Conservation (phyloP, 225 moss, liverwort and hornwort species). For the Physcomitrium patens region DNA sequence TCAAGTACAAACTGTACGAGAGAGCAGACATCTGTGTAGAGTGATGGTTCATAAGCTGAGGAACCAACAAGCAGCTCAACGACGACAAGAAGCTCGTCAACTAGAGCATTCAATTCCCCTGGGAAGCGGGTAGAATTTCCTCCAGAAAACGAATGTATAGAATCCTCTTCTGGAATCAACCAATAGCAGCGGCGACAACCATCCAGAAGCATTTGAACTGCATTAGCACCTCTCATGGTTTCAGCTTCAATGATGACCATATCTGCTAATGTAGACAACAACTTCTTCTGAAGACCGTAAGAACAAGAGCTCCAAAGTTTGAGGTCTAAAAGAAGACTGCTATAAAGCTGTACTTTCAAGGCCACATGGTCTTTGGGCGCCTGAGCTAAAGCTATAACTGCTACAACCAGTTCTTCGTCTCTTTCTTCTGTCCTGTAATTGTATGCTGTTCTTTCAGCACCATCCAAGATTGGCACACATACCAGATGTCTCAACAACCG, state of each 20-base stretch:
- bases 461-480: slow-evolving; percentile 71
- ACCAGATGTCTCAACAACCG: slow-evolving; percentile 84
- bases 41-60: slow-evolving; percentile 80
- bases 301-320: slow-evolving; percentile 98
- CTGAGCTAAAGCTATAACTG: slow-evolving; percentile 96
- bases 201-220: slow-evolving; percentile 95
- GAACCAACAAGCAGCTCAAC: slow-evolving; percentile 92
- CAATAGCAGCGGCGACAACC: slow-evolving; percentile 99
- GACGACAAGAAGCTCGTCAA: slow-evolving; percentile 97
- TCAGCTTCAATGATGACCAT: slow-evolving; percentile 94
- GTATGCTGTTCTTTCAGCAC: slow-evolving; percentile 52
- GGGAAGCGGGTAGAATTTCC: slow-evolving; percentile 78
- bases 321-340: slow-evolving; percentile 89
- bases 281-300: slow-evolving; percentile 96
- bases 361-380: slow-evolving; percentile 83
- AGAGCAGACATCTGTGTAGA: slow-evolving; percentile 91
- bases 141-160: slow-evolving; percentile 81
- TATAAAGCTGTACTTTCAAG: slow-evolving; percentile 90
- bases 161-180: slow-evolving; percentile 90
- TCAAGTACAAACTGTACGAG: slow-evolving; percentile 98
- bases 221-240: slow-evolving; percentile 93
- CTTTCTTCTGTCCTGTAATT: slow-evolving; percentile 85
- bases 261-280: slow-evolving; percentile 91
- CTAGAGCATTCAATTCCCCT: slow-evolving; percentile 95
- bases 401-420: slow-evolving; percentile 95